Base-by-base conservation (phyloP, 2,329 filamentous ascomycete genomes). In the Sclerotinia glacialis region DNA sequence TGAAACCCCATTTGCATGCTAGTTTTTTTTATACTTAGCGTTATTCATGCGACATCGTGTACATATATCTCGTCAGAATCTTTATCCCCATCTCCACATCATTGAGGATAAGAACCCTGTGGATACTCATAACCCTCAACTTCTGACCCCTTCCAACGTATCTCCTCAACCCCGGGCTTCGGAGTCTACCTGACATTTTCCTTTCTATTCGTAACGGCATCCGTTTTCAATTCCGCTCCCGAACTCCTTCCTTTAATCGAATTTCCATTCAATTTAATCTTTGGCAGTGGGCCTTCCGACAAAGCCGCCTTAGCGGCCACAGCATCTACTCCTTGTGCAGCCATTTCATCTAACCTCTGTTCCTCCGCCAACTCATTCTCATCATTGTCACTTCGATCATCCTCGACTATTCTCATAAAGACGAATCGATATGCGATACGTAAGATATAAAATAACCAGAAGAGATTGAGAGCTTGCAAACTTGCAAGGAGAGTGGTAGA, bases 401-500 rank as follows among this genome's bases (percentile, higher is more conserved):
- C 90, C 64, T 86, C 84, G 42, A 83, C 83, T 34, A 83, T 81
- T 62, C 84, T 83, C 73, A 83, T 83, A 47, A 85, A 80, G 23
- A 90, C 79, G 71, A 91, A 90, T 67, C 89, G 83, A 73, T 87
- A 91, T 54, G 89, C 88, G 70, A 93, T 92, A 70, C 89, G 83
- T 67, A 89, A 75, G 73, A 93, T 92, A 77, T 89, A 86, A 78
- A 88, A 91, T 68, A 92, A 84, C 90, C 90, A 93, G 79, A 93
- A 92, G 12, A 93, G 77, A 77, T 93, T 93, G 64, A 93, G 82
- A 1, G 86, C 85, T 78, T 93, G 90, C 46, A 93, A 81, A 5
- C 83, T 80, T 2, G 86, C 82, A 6, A 93, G 83, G 31, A 93
- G 82, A 3, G 75, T 72, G n/a, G 86, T 81, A 14, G 89, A 88